phyloP scores from a whole-genome alignment of 176 grass and related monocot species.

The Ensete glaucum region DNA sequence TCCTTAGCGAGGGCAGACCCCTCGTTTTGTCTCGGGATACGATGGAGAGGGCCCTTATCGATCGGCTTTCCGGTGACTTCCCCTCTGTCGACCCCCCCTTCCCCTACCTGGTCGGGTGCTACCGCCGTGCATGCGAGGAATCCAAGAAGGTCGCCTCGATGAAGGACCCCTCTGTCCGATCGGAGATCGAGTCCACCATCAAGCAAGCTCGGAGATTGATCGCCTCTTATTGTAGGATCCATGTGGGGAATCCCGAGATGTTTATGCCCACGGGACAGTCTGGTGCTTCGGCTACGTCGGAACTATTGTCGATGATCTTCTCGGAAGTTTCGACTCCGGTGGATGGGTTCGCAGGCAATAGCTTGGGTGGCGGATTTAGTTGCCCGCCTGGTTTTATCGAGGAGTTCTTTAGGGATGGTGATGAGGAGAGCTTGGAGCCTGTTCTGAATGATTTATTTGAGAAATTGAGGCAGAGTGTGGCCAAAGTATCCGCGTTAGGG shows the following conservation, averaged over 20 bases:
- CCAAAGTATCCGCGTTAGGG: constrained; percentile 54
- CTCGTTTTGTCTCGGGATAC: constrained; percentile 46
- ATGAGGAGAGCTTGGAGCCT: constrained; percentile 54
- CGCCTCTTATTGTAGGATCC: constrained; percentile 67
- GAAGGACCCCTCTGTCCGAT: constrained; percentile 42
- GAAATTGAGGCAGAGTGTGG: constrained; percentile 50
- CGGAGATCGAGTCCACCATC: constrained; percentile 43
- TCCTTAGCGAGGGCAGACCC: constrained; percentile 81
- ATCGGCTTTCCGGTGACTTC: constrained; percentile 61
- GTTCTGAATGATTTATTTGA: constrained; percentile 56
- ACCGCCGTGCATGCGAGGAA: constrained; percentile 67
- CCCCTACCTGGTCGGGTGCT: constrained; percentile 50
- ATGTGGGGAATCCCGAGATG: constrained; percentile 60
- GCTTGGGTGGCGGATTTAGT: constrained; percentile 26
- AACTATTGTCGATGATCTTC: constrained; percentile 64
- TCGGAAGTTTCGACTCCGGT: constrained; percentile 47
- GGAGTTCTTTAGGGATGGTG: constrained; percentile 51
- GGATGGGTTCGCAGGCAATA: constrained; percentile 39
- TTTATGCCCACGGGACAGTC: constrained; percentile 34
- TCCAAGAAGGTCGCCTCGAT: constrained; percentile 72
- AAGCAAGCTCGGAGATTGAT: constrained; percentile 47
- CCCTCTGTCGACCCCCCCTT: constrained; percentile 34
- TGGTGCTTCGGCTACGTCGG: constrained; percentile 28
- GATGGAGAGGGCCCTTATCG: constrained; percentile 71
- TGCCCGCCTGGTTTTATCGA: constrained; percentile 62